Evolutionary conservation across 176 grass and related monocot species (phyloP).

Genomic region (Dendrocalamus sinicus): DNA sequence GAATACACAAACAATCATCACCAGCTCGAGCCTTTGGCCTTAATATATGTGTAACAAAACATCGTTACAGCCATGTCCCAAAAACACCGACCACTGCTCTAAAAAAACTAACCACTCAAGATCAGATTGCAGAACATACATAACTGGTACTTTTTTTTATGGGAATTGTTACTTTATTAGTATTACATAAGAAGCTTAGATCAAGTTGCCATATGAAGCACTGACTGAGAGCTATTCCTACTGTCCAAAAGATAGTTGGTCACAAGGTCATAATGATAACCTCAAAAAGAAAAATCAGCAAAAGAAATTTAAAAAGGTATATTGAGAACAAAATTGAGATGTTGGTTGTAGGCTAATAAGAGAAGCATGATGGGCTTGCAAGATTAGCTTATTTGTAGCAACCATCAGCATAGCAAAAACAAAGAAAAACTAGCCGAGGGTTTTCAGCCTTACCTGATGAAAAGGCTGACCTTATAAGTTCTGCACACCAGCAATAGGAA

Average conservation of each 20-base stretch:
- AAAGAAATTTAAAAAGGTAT: not conserved
- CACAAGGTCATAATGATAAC: conserved; percentile 12
- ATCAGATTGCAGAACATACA: not conserved
- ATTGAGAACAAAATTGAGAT: conserved; percentile 4
- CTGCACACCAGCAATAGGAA: conserved; percentile 94
- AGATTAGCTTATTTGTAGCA: not conserved
- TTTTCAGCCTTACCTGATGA: conserved; percentile 71
- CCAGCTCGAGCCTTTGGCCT: not conserved
- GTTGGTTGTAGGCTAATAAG: not conserved
- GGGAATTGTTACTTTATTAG: not conserved
- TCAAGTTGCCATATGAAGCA: conserved; percentile 5
- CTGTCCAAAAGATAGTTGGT: conserved; percentile 1
- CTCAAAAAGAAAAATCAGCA: not conserved
- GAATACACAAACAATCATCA: conserved; percentile 10
- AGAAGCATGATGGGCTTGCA: conserved; percentile 9
- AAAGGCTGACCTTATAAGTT: conserved; percentile 91
- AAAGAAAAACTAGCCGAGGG: not conserved
- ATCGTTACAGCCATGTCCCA: not conserved
- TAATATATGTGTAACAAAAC: not conserved
- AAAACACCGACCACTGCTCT: not conserved
- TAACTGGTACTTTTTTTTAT: not conserved
- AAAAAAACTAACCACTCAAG: not conserved
- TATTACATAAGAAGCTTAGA: not conserved
- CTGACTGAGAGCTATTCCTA: not conserved
- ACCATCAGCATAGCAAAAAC: conserved; percentile 15